These are phyloP conservation scores for Geoglossum glabrum DNA, from an alignment of 495 filamentous ascomycete species.

Conservation along the genomic window DNA sequence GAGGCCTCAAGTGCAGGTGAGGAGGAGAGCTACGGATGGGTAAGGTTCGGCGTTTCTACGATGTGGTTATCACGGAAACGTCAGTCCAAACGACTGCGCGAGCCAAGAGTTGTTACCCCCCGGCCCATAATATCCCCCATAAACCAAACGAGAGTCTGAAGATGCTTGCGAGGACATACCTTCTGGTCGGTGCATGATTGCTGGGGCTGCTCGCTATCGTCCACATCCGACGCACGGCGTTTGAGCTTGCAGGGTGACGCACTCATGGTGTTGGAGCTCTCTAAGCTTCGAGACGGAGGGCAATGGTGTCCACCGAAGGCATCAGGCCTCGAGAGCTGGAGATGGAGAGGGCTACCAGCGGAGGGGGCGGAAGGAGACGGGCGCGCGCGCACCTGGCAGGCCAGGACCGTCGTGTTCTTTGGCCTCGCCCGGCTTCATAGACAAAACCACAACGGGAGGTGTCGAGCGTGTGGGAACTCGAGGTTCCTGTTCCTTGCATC, in stretches of 20 bases:
- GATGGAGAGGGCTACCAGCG: too few species aligned
- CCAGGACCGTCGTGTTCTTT: too few species aligned
- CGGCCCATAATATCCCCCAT: not conserved
- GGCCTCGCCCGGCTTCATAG: too few species aligned
- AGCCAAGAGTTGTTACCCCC: not conserved
- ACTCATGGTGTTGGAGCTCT: not conserved
- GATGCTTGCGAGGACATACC: not conserved
- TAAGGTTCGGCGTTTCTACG: slow-evolving; percentile 3
- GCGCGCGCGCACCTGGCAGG: too few species aligned
- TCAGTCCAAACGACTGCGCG: not conserved
- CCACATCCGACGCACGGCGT: not conserved
- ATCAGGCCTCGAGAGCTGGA: not conserved
- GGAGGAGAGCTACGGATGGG: slow-evolving; percentile 1
- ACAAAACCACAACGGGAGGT: too few species aligned
- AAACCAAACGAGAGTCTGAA: not conserved
- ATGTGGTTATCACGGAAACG: not conserved
- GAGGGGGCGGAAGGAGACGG: too few species aligned
- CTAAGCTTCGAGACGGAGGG: not conserved
- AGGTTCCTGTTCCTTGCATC: not conserved
- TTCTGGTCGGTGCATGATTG: not conserved
- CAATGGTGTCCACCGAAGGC: not conserved
- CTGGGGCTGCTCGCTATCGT: not conserved
- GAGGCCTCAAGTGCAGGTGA: not conserved
- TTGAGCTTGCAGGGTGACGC: not conserved
- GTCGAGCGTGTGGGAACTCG: too few species aligned